phyloP scores from a whole-genome alignment of 2,329 filamentous ascomycete genomes.

The Endothia cerciana region DNA sequence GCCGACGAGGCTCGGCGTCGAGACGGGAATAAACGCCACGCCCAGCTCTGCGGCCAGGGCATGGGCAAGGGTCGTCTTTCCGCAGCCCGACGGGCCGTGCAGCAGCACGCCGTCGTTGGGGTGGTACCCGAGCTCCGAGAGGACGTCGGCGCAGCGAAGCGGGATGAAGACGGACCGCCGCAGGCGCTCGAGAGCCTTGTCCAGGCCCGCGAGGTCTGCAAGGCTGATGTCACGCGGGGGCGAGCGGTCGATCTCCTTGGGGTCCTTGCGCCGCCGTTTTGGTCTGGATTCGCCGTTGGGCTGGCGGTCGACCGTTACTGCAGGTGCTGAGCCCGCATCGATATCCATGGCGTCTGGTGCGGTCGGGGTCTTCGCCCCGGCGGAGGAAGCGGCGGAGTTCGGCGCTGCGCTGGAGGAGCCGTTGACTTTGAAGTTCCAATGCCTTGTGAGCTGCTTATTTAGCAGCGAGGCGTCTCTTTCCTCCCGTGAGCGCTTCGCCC shows the following conservation, averaged over 20 bases:
- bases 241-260: slow-evolving; percentile 59
- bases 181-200: slow-evolving; percentile 70
- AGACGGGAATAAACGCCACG: slow-evolving; percentile 80
- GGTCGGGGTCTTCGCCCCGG: slow-evolving; percentile 31
- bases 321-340: slow-evolving; percentile 35
- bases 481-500: slow-evolving; percentile 30
- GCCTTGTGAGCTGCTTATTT: slow-evolving; percentile 47
- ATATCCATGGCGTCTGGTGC: slow-evolving; percentile 33
- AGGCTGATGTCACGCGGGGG: slow-evolving; percentile 71
- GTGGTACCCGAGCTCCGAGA: slow-evolving; percentile 66
- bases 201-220: slow-evolving; percentile 76
- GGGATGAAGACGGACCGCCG: slow-evolving; percentile 75
- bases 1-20: slow-evolving; percentile 78
- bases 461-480: slow-evolving; percentile 39
- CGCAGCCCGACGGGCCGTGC: slow-evolving; percentile 83
- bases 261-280: slow-evolving; percentile 65
- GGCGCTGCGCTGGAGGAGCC: slow-evolving; percentile 22
- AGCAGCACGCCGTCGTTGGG: slow-evolving; percentile 76
- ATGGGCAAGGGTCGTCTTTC: slow-evolving; percentile 83
- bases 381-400: slow-evolving; percentile 14
- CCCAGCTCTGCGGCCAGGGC: slow-evolving; percentile 77
- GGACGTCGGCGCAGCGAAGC: slow-evolving; percentile 69
- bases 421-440: slow-evolving; percentile 40
- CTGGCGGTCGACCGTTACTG: slow-evolving; percentile 52
- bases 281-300: slow-evolving; percentile 67